These are phyloP conservation scores for Phanerochaete sordida DNA, from an alignment of 768 basidiomycete species.

Conservation along the genomic window DNA sequence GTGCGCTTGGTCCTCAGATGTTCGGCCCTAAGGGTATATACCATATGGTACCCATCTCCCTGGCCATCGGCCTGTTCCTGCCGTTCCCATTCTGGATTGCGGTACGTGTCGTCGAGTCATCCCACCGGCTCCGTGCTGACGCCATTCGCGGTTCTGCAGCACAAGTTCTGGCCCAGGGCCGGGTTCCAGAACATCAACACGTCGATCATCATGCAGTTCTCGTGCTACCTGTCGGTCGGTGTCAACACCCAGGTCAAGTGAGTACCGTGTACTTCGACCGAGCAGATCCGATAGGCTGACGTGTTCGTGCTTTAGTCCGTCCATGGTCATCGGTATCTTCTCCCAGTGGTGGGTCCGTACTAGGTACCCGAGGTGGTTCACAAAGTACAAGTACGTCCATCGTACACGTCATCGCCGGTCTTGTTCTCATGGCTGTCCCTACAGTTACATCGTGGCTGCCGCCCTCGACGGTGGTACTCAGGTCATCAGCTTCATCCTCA, in stretches of 20 bases:
- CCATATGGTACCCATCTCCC: slow-evolving; percentile 28
- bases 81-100: slow-evolving; percentile 56
- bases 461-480: slow-evolving; percentile 38
- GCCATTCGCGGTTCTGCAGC: slow-evolving; percentile 16
- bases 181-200: slow-evolving; percentile 47
- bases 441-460: slow-evolving; percentile 37
- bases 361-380: slow-evolving; percentile 36
- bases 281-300: no score
- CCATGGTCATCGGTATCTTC: slow-evolving; percentile 42
- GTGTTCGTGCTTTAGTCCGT: no score
- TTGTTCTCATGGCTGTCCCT: neutral
- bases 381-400: slow-evolving; percentile 29
- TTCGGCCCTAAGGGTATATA: slow-evolving; percentile 14
- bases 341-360: slow-evolving; percentile 43
- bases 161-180: slow-evolving; percentile 44
- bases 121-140: neutral
- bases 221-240: slow-evolving; percentile 48
- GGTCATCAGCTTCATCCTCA: slow-evolving; percentile 33
- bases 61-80: slow-evolving; percentile 49
- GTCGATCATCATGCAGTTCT: slow-evolving; percentile 36
- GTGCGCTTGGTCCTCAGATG: slow-evolving; percentile 38
- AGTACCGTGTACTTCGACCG: neutral
- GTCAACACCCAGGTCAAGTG: slow-evolving; percentile 52
- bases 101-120: slow-evolving; percentile 11
- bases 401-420: neutral